phyloP scores from a whole-genome alignment of 2,329 filamentous ascomycete species.

The Aspergillus pseudotamarii region DNA sequence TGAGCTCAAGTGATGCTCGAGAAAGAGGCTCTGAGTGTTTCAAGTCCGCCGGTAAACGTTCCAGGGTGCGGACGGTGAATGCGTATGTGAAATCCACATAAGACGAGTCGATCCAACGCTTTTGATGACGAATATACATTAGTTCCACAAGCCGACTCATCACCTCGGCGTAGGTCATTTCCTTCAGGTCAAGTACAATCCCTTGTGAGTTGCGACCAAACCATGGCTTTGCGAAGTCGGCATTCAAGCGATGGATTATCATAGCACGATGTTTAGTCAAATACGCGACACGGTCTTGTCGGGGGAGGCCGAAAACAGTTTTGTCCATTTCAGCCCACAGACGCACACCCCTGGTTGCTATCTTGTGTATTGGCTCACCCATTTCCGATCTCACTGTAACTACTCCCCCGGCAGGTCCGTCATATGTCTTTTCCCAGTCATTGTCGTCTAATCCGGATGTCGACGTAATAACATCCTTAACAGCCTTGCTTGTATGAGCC shows the following conservation, averaged over 20 bases:
- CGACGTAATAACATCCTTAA: constrained; percentile 82
- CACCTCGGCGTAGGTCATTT: constrained; percentile 91
- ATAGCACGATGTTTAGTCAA: constrained; percentile 80
- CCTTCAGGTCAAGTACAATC: constrained; percentile 78
- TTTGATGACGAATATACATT: constrained; percentile 83
- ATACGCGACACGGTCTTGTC: constrained; percentile 63
- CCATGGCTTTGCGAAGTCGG: constrained; percentile 94
- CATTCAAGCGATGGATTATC: constrained; percentile 90
- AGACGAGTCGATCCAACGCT: constrained; percentile 83
- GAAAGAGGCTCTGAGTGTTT: constrained; percentile 68
- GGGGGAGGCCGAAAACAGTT: constrained; percentile 22
- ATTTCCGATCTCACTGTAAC: constrained; percentile 75
- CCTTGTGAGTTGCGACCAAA: constrained; percentile 80
- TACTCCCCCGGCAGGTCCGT: constrained; percentile 82
- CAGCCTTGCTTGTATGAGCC: constrained; percentile 79
- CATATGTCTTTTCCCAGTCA: constrained; percentile 88
- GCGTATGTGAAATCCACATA: constrained; percentile 80
- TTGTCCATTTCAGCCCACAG: constrained; percentile 44
- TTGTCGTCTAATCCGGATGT: constrained; percentile 75
- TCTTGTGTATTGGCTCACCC: constrained; percentile 45
- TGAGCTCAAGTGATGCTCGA: neutral
- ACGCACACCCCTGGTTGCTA: constrained; percentile 41
- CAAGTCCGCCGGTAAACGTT: constrained; percentile 64
- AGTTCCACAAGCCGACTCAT: constrained; percentile 80
- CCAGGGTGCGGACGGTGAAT: constrained; percentile 90